Conservation (phyloP, 768 basidiomycete genomes). For the Trametopsis cervina region DNA sequence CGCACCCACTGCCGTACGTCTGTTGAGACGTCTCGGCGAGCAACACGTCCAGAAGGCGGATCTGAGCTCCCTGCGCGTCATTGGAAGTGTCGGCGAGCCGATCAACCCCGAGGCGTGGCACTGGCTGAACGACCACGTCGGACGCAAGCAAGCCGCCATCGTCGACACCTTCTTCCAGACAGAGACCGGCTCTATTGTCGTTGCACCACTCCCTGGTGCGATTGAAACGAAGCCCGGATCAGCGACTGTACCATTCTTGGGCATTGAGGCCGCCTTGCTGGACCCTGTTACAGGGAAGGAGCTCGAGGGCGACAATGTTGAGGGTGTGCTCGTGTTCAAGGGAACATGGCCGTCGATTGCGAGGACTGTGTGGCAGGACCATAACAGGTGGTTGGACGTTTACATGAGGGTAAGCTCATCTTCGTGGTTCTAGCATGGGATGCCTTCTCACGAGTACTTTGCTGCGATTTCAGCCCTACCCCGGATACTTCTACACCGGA, state of each 20-base stretch:
- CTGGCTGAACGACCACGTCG: conserved; percentile 97
- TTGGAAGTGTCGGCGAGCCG: conserved; percentile 94
- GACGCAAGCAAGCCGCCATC: conserved; percentile 80
- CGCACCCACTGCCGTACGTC: conserved; percentile 89
- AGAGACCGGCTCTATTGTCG: conserved; percentile 92
- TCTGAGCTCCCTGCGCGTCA: conserved; percentile 72
- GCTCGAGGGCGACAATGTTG: conserved; percentile 74
- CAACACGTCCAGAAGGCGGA: conserved; percentile 83
- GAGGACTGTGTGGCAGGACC: conserved; percentile 86
- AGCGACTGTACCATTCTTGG: conserved; percentile 98
- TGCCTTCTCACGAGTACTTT: neutral
- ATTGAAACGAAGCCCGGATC: conserved; percentile 94
- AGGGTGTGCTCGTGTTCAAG: conserved; percentile 85
- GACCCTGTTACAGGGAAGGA: conserved; percentile 78
- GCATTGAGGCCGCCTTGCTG: conserved; percentile 82
- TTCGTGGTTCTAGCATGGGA: neutral
- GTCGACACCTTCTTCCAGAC: conserved; percentile 99
- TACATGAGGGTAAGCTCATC: conserved; percentile 49
- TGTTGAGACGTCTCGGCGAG: conserved; percentile 78
- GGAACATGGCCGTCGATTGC: conserved; percentile 95
- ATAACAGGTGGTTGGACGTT: conserved; percentile 76
- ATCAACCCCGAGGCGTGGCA: conserved; percentile 99
- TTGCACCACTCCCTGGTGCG: conserved; percentile 94
- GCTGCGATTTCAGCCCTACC: conserved; percentile 50
- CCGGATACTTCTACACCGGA: conserved; percentile 93